Evolutionary conservation across 2,329 filamentous ascomycete species (phyloP).

Genomic region (Rhytidhysteron rufulum): DNA sequence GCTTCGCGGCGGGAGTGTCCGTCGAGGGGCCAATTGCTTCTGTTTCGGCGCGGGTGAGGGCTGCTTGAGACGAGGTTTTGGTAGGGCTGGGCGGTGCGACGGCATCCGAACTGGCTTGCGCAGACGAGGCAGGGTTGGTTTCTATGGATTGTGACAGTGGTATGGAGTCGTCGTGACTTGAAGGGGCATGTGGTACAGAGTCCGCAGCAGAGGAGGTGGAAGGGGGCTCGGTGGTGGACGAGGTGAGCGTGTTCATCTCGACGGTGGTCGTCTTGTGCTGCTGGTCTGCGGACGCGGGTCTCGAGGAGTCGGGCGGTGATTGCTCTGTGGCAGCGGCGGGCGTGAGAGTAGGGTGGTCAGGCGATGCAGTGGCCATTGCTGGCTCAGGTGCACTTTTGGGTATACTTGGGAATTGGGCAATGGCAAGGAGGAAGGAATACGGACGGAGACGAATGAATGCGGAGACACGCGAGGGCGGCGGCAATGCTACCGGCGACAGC

Average conservation of each 20-base stretch:
- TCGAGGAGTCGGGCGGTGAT: constrained; percentile 20
- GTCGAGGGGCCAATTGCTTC: constrained; percentile 48
- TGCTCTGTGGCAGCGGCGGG: constrained; percentile 4
- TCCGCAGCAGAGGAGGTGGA: constrained; percentile 12
- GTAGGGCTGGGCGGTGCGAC: constrained; percentile 10
- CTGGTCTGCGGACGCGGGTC: constrained; percentile 19
- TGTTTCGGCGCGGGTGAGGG: constrained; percentile 37
- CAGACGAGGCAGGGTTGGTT: constrained; percentile 6
- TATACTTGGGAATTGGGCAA: too few relatives aligned
- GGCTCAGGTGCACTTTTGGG: too few relatives aligned
- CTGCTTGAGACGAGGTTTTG: constrained; percentile 20
- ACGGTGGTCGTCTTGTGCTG: constrained; percentile 24
- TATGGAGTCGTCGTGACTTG: constrained; percentile 7
- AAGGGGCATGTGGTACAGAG: constrained; percentile 12
- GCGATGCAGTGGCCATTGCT: constrained; percentile 29
- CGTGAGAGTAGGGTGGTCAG: constrained; percentile 20
- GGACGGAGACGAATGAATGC: not conserved
- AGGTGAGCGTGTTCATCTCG: constrained; percentile 30
- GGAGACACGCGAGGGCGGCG: not conserved
- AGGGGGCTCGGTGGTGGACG: constrained; percentile 15
- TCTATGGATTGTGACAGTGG: constrained; percentile 9
- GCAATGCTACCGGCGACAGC: not conserved
- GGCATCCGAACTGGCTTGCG: constrained; percentile 9
- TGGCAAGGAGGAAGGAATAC: constrained; percentile 1
- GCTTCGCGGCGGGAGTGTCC: constrained; percentile 38